Evolutionary conservation across 129 eudicot species (phyloP).

Genomic region (Helichrysum umbraculigerum): DNA sequence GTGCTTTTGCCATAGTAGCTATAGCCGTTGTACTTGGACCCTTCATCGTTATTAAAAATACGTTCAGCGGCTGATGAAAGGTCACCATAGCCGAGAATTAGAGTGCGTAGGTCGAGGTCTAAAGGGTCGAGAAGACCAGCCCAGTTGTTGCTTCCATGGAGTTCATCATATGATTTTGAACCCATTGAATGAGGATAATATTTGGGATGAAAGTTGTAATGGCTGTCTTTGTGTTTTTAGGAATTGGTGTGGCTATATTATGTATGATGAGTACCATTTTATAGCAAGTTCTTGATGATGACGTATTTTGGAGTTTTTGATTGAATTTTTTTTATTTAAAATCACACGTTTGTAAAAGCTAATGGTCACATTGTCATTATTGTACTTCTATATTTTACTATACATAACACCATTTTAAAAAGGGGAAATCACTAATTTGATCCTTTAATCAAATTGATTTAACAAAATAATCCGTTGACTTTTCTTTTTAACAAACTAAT

Average conservation of each 20-base stretch:
- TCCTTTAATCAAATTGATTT: too few relatives aligned
- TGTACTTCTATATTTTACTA: too few relatives aligned
- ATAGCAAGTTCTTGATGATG: background rate
- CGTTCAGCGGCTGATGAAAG: conserved; percentile 64
- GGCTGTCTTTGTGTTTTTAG: background rate
- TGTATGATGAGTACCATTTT: background rate
- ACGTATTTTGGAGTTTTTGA: background rate
- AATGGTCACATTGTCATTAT: too few relatives aligned
- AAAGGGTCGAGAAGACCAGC: conserved; percentile 67
- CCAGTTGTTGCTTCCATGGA: conserved; percentile 51
- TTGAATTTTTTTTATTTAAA: too few relatives aligned
- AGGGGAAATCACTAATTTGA: too few relatives aligned
- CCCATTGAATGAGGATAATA: conserved; percentile 4
- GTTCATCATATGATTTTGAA: conserved; percentile 28
- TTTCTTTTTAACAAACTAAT: too few relatives aligned
- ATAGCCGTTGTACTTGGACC: conserved; percentile 51
- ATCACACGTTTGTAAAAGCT: too few relatives aligned
- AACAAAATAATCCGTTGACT: too few relatives aligned
- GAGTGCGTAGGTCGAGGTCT: conserved; percentile 41
- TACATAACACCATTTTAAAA: too few relatives aligned
- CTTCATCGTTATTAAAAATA: conserved; percentile 48
- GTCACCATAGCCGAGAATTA: conserved; percentile 64
- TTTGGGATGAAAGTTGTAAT: background rate
- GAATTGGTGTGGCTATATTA: background rate
- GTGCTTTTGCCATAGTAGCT: conserved; percentile 20